Conservation (phyloP, 208 protist species). For the Crithidia mellificae region DNA sequence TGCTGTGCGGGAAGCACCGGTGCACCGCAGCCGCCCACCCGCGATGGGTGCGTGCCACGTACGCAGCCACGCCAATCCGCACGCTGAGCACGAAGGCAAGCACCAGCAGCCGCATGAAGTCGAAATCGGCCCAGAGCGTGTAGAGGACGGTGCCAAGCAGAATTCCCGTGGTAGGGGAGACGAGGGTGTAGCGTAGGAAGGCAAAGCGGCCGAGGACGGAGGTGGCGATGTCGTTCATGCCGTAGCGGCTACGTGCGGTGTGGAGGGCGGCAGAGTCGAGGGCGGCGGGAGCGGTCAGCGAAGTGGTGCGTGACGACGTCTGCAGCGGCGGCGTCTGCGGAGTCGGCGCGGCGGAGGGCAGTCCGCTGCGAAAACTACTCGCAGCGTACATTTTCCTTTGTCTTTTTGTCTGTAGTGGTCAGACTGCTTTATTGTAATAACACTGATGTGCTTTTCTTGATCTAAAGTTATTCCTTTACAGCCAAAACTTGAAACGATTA, state of each 20-base stretch:
- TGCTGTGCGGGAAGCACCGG: constrained; percentile 2
- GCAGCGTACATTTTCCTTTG: too few species aligned
- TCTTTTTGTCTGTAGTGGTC: too few species aligned
- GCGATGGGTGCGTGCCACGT: not conserved
- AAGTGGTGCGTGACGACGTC: not conserved
- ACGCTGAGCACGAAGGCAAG: not conserved
- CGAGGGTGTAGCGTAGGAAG: not conserved
- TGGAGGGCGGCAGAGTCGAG: constrained; percentile 25
- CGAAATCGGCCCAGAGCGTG: not conserved
- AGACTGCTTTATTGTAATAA: too few species aligned
- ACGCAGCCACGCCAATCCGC: not conserved
- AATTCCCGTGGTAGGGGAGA: constrained; percentile 5
- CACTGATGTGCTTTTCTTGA: too few species aligned
- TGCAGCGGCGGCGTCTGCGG: not conserved
- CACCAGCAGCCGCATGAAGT: not conserved
- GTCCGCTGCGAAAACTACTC: too few species aligned
- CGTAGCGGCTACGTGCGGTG: constrained; percentile 7
- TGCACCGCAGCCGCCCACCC: constrained; percentile 10
- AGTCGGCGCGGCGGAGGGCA: too few species aligned
- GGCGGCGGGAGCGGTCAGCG: not conserved
- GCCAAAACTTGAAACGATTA: too few species aligned
- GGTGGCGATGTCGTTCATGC: constrained; percentile 15
- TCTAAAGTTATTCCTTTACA: too few species aligned
- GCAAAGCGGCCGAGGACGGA: not conserved
- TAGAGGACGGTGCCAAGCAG: not conserved